phyloP scores from a whole-genome alignment of 768 basidiomycete genomes.

The Mycena galopus region DNA sequence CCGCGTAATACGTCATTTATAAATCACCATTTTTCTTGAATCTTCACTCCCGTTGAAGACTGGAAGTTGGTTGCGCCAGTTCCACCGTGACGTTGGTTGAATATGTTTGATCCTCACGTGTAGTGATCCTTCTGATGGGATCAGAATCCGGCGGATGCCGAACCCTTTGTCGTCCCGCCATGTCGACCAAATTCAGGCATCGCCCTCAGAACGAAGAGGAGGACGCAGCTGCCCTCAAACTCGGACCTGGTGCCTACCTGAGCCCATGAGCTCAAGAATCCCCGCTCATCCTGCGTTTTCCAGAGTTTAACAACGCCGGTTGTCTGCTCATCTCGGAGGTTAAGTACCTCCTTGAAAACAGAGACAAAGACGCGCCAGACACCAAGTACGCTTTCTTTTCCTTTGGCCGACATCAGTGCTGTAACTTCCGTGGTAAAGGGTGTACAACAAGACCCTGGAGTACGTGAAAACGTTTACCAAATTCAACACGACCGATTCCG shows the following conservation, averaged over 20 bases:
- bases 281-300: not conserved
- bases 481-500: constrained; percentile 88
- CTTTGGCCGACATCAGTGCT: not conserved
- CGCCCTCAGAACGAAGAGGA: constrained; percentile 81
- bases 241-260: constrained; percentile 70
- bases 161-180: not conserved
- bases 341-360: constrained; percentile 88
- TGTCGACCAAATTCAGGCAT: constrained; percentile 57
- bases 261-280: not conserved
- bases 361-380: constrained; percentile 89
- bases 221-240: constrained; percentile 87
- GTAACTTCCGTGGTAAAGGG: constrained; percentile 57
- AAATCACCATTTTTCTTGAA: no score
- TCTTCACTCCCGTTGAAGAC: no score
- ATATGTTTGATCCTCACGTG: not conserved
- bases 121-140: not conserved
- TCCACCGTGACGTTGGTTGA: no score
- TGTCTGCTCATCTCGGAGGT: constrained; percentile 94
- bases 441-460: constrained; percentile 93
- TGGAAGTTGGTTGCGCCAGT: no score
- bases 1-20: no score
- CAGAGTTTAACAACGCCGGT: constrained; percentile 91
- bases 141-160: not conserved
- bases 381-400: constrained; percentile 70
- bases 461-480: constrained; percentile 94